Base-by-base conservation (phyloP, 176 grass and related monocot species). In the Aegilops sharonensis region DNA sequence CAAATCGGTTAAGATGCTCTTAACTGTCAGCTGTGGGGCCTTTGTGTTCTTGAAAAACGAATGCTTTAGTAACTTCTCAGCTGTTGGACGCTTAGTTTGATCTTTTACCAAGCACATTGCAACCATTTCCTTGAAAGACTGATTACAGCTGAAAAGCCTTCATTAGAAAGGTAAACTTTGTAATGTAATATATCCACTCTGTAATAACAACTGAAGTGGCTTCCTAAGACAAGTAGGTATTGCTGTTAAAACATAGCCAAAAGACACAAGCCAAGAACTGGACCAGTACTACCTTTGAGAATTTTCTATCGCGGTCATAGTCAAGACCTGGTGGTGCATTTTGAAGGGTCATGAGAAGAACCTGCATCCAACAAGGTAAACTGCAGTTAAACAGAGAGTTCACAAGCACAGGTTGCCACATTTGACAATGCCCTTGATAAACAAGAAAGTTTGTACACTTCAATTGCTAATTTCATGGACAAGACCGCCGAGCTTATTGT, bases 41-140 rank as follows among this genome's bases (percentile, higher is more conserved):
- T 95, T 98, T 59, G 91, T 88, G 81, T 86, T 77, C 89, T 95
- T 98, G 91, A 98, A 98, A 88, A 98, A 95, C 37, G 91, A 93
- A 79, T 98, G 95, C 77, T 98, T 98, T 50, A 93, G 74, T 37
- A 98, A 91, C 78, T 95, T 98, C 69, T 98, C 95, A 80, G 89
- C 89, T 78, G 95, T 95, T 83, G 95, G 95, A 69, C 95, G 92
- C 91, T 95, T 98, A 78, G 95, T 89, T 91, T 92, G 95, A 88
- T 98, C 95, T 93, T 98, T 98, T 35, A 95, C 95, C 84, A 98
- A 88, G 87, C 95, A 98, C 95, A 98, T 98, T 24, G 95, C 95
- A 70, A 98, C 93, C 95, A 98, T 98, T 88, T 98, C 95, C 83
- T 98, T 98, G 86, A 98, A 98, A 82, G 95, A 95, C 95, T 98